phyloP scores from a whole-genome alignment of 768 basidiomycete genomes.

The Porpolomopsis calyptriformis region DNA sequence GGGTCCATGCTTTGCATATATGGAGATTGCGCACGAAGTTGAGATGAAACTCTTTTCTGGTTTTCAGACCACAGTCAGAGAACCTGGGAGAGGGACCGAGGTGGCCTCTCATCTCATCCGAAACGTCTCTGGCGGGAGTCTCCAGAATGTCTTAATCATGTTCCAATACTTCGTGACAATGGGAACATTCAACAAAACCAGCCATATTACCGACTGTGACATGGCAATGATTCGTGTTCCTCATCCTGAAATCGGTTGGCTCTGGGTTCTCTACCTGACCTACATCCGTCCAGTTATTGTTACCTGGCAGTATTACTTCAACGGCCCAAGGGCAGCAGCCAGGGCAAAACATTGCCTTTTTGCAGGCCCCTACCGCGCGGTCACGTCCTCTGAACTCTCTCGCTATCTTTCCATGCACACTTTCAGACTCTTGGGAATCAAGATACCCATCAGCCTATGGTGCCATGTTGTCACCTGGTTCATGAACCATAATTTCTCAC shows the following conservation, averaged over 20 bases:
- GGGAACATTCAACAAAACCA: conserved; percentile 4
- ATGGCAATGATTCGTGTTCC: conserved; percentile 2
- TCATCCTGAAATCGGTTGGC: conserved; percentile 1
- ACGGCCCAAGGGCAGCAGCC: neutral
- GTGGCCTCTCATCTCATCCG: conserved; percentile 9
- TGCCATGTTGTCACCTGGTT: conserved; percentile 3
- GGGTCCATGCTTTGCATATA: conserved; percentile 5
- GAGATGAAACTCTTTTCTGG: conserved; percentile 8
- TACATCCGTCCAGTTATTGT: conserved; percentile 1
- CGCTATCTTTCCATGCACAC: conserved; percentile 1
- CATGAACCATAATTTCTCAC: neutral
- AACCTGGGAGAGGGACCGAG: conserved; percentile 13
- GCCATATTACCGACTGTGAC: neutral
- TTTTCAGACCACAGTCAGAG: conserved; percentile 7
- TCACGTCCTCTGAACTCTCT: conserved; percentile 1
- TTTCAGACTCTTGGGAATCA: neutral
- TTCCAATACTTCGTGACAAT: conserved; percentile 2
- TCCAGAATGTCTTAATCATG: conserved; percentile 11
- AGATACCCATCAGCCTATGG: conserved; percentile 3
- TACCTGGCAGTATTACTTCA: conserved; percentile 3
- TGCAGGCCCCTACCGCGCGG: neutral
- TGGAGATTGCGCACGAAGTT: conserved; percentile 7
- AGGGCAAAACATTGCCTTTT: conserved; percentile 1
- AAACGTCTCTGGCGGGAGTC: conserved; percentile 12
- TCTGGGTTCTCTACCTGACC: conserved; percentile 1